phyloP scores from a whole-genome alignment of 805 yeast genomes.

The Blastobotrys terrestris region DNA sequence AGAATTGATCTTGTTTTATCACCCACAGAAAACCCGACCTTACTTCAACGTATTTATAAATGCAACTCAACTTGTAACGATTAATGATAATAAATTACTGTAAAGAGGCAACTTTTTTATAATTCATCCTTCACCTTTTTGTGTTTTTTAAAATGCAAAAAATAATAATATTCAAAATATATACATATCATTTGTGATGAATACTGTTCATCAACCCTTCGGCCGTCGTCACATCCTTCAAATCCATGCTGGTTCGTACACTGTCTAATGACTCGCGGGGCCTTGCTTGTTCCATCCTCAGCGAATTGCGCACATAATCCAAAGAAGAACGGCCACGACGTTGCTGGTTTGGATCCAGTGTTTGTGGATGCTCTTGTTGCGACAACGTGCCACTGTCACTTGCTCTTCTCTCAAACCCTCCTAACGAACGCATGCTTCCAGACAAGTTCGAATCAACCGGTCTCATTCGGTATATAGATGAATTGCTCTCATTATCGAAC shows the following conservation, averaged over 20 bases:
- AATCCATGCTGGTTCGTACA: slow-evolving; percentile 20
- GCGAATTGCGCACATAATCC: slow-evolving; percentile 21
- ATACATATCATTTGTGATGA: not conserved
- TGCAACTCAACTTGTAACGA: not conserved
- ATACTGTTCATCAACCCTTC: slow-evolving; percentile 25
- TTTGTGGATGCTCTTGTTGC: not conserved
- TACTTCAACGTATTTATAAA: not conserved
- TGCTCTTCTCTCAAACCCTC: not conserved
- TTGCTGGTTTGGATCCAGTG: not conserved
- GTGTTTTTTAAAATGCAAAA: not conserved
- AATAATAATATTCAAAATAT: not conserved
- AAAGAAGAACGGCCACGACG: slow-evolving; percentile 8
- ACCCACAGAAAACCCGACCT: not conserved
- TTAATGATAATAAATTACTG: not conserved
- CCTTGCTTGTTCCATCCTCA: slow-evolving; percentile 20
- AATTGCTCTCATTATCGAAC: slow-evolving; percentile 1
- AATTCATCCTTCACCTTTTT: too few species aligned
- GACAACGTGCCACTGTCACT: not conserved
- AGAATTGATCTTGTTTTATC: not conserved
- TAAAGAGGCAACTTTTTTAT: too few species aligned
- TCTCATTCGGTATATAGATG: not conserved
- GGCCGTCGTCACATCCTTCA: slow-evolving; percentile 31
- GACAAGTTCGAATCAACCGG: not conserved
- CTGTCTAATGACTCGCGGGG: slow-evolving; percentile 20
- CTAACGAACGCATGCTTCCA: not conserved